Conservation (phyloP, 2,329 filamentous ascomycete species). For the Aureobasidium sp. region DNA sequence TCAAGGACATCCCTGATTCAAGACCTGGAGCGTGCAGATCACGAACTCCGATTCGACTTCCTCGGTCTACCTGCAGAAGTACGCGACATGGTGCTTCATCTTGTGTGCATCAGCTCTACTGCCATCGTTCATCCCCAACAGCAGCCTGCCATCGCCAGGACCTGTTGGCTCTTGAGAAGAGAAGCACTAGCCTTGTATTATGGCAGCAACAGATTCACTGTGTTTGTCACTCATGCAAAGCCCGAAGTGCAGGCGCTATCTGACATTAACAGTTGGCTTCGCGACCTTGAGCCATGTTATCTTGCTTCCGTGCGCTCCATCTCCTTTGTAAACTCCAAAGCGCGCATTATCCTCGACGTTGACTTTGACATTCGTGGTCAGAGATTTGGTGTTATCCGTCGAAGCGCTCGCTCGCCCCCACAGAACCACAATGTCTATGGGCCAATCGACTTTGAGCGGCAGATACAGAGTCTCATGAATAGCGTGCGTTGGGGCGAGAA, state of each 20-base stretch:
- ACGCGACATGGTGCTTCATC: neutral
- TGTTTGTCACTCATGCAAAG: neutral
- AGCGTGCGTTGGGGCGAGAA: neutral
- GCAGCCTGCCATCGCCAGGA: neutral
- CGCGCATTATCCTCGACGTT: neutral
- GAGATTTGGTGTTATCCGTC: neutral
- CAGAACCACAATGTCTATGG: neutral
- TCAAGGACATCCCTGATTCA: neutral
- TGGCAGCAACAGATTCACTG: neutral
- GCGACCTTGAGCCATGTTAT: neutral
- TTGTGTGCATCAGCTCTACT: neutral
- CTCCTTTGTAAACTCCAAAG: neutral
- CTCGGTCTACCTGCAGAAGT: neutral
- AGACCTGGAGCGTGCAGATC: neutral
- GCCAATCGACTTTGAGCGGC: neutral
- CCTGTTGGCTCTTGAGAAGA: neutral
- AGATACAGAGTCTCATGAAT: neutral
- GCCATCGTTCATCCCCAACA: neutral
- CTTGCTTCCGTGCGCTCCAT: neutral
- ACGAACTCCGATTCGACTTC: neutral
- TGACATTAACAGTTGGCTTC: neutral
- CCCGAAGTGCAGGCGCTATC: no score
- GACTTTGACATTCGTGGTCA: conserved; percentile 2
- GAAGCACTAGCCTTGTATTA: neutral
- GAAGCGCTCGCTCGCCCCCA: no score